phyloP scores from a whole-genome alignment of 345 rosid species.

The Cardiospermum halicacabum region DNA sequence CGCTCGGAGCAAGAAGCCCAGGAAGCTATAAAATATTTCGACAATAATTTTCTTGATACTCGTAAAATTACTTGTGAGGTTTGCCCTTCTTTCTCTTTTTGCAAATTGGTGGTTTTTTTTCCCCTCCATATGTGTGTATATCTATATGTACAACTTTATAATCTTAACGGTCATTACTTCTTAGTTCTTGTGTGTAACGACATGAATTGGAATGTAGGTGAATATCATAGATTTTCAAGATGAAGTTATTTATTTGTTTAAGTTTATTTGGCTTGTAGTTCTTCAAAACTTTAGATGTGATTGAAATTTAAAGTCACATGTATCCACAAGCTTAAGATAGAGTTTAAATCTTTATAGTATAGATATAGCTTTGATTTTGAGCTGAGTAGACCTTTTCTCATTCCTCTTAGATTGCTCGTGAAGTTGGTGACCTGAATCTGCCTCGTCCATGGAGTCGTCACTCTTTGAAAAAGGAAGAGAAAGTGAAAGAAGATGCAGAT shows the following conservation, averaged over 20 bases:
- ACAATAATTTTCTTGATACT: conserved; percentile 62
- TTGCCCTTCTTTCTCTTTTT: conserved; percentile 10
- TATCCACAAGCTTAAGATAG: not conserved
- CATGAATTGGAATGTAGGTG: not conserved
- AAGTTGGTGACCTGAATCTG: conserved; percentile 56
- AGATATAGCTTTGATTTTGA: conserved; percentile 6
- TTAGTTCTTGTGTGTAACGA: not conserved
- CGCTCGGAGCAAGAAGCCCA: conserved; percentile 68
- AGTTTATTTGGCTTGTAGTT: conserved; percentile 3
- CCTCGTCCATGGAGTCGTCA: conserved; percentile 92
- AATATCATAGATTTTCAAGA: not conserved
- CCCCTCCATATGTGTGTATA: no score
- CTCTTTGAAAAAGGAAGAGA: conserved; percentile 45
- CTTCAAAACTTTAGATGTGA: not conserved
- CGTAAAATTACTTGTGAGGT: conserved; percentile 77
- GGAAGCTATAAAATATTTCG: conserved; percentile 76
- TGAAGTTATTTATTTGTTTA: not conserved
- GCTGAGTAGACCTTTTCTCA: not conserved
- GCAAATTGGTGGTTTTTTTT: not conserved
- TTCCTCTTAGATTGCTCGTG: conserved; percentile 56
- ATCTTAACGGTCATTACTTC: no score
- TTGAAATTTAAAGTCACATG: not conserved
- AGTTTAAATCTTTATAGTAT: not conserved
- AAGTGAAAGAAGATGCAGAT: conserved; percentile 19
- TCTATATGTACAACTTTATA: no score